Conservation (phyloP, 805 yeast species). For the Yarrowia sp. region DNA sequence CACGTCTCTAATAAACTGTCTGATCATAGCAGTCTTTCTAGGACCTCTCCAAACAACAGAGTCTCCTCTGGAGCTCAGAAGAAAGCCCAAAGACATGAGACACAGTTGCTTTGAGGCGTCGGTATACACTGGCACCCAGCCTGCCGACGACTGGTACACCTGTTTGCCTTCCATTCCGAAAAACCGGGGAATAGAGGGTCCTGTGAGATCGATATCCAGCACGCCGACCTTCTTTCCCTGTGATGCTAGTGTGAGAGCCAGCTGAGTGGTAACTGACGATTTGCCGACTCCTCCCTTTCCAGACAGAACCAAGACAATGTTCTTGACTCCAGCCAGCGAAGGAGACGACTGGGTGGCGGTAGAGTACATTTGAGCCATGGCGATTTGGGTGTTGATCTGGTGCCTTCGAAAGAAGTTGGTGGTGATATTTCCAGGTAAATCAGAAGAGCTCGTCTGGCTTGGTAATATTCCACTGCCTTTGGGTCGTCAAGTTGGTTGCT, state of each 20-base stretch:
- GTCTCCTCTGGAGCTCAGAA: slow-evolving; percentile 81
- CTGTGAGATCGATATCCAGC: slow-evolving; percentile 92
- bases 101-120: slow-evolving; percentile 57
- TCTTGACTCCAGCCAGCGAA: slow-evolving; percentile 64
- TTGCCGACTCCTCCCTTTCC: slow-evolving; percentile 99
- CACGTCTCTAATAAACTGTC: slow-evolving; percentile 90
- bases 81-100: slow-evolving; percentile 88
- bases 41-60: slow-evolving; percentile 99
- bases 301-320: slow-evolving; percentile 80
- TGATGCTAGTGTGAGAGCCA: slow-evolving; percentile 78
- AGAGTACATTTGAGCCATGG: slow-evolving; percentile 34
- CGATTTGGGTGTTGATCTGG: neutral
- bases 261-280: slow-evolving; percentile 92
- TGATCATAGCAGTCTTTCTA: slow-evolving; percentile 95
- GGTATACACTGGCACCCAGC: slow-evolving; percentile 90
- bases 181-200: slow-evolving; percentile 96
- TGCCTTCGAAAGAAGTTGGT: neutral
- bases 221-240: slow-evolving; percentile 89
- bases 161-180: slow-evolving; percentile 84
- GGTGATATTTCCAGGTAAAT: too few relatives aligned
- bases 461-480: neutral
- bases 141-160: slow-evolving; percentile 78
- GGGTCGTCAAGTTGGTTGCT: too few relatives aligned
- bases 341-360: slow-evolving; percentile 40
- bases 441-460: too few relatives aligned